These are phyloP conservation scores for Shiraia bambusicola DNA, from an alignment of 2,329 filamentous ascomycete species.

Conservation along the genomic window DNA sequence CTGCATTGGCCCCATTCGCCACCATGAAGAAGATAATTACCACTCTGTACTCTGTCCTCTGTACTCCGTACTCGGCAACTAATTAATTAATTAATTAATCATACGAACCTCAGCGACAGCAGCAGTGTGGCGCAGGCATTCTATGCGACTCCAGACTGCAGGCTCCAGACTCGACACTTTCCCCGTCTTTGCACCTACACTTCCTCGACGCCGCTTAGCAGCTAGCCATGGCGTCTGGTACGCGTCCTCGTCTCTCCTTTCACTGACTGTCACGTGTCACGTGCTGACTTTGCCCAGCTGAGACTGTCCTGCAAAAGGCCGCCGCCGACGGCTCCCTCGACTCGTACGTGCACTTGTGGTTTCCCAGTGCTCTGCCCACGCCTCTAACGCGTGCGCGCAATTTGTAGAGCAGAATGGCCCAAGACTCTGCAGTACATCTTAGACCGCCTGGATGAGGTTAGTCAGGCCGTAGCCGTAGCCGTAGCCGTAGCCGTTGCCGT, in stretches of 20 bases:
- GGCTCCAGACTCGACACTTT: too few relatives aligned
- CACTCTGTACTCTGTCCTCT: too few relatives aligned
- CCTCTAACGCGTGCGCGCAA: slow-evolving; percentile 34
- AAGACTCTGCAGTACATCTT: slow-evolving; percentile 65
- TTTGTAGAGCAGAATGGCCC: slow-evolving; percentile 67
- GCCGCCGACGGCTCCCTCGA: slow-evolving; percentile 62
- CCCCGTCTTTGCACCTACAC: too few relatives aligned
- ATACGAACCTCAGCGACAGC: too few relatives aligned
- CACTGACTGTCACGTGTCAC: slow-evolving; percentile 3
- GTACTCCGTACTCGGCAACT: too few relatives aligned
- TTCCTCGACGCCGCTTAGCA: slow-evolving; percentile 6
- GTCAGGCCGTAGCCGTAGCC: slow-evolving; percentile 4
- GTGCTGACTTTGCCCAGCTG: slow-evolving; percentile 37
- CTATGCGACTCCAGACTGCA: too few relatives aligned
- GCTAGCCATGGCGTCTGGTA: slow-evolving; percentile 25
- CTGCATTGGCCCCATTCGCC: too few relatives aligned
- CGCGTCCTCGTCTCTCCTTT: neutral
- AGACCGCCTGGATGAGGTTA: slow-evolving; percentile 66
- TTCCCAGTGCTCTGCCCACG: neutral
- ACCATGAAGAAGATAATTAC: too few relatives aligned
- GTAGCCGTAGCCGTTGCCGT: slow-evolving; percentile 6
- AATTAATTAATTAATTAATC: too few relatives aligned
- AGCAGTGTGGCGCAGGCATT: slow-evolving; percentile 19
- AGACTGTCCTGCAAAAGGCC: slow-evolving; percentile 57
- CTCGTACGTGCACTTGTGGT: slow-evolving; percentile 49